Percentiles rank a stretch among this genome's conserved stretches.
These are phyloP conservation scores for Trametes villosa DNA, from an alignment of 768 basidiomycete species.

Conservation along the genomic window DNA sequence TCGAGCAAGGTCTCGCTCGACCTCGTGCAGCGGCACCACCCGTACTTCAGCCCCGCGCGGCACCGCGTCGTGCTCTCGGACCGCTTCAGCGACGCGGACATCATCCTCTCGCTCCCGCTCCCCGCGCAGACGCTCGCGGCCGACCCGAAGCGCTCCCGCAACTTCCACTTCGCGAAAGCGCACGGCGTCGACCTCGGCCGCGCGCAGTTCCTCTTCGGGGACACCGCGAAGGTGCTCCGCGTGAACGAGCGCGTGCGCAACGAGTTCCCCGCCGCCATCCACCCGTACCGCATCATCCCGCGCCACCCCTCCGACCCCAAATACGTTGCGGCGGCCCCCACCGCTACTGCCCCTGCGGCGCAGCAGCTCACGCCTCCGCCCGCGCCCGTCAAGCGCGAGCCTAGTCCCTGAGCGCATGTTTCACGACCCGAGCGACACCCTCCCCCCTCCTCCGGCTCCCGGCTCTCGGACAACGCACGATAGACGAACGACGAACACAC, in stretches of 20 bases:
- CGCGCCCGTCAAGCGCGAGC: background rate
- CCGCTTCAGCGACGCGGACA: slow-evolving; percentile 54
- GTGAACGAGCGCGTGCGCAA: slow-evolving; percentile 45
- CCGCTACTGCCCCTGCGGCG: background rate
- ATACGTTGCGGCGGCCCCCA: background rate
- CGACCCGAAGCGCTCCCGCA: slow-evolving; percentile 10
- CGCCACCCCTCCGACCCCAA: slow-evolving; percentile 7
- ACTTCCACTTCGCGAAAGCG: background rate
- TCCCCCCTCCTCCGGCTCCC: background rate
- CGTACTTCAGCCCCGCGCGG: slow-evolving; percentile 6
- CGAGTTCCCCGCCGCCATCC: slow-evolving; percentile 52
- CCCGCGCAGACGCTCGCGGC: slow-evolving; percentile 33
- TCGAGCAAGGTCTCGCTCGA: no score
- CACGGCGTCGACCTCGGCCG: slow-evolving; percentile 1
- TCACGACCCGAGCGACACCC: background rate
- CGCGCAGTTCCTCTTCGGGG: slow-evolving; percentile 55
- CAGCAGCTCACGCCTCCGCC: background rate
- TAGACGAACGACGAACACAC: slow-evolving; percentile 9
- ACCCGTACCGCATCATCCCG: slow-evolving; percentile 58
- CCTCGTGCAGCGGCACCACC: slow-evolving; percentile 8
- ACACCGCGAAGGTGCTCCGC: slow-evolving; percentile 51
- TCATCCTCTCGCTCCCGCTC: slow-evolving; percentile 51
- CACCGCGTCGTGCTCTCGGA: slow-evolving; percentile 28
- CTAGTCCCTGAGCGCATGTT: background rate
- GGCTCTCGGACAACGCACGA: slow-evolving; percentile 13